Base-by-base conservation (phyloP, 2,329 filamentous ascomycete species). In the Trichoderma pleuroti region DNA sequence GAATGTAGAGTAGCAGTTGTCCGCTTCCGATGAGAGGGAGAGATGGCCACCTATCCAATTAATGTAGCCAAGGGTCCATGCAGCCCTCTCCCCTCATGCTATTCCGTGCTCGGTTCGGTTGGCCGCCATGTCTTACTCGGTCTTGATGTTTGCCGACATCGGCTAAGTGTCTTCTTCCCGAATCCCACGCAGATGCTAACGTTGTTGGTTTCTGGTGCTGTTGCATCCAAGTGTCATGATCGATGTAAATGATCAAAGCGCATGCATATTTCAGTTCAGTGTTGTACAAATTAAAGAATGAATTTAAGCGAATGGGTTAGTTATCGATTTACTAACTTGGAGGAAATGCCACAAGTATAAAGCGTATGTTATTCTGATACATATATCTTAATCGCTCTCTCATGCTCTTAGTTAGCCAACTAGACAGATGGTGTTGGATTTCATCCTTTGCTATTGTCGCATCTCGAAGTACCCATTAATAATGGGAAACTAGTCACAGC, bases 281-380 rank as follows among this genome's bases (percentile, higher is more conserved):
- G n/a, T n/a, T n/a, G 39, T 42, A 42, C 18, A 5, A 42, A 2
- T 2, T 4, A 42, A 42, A 4, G 10, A n/a, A n/a, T 1, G 16
- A 0, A n/a, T 42, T 2, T n/a, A n/a, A n/a, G 10, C 0, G n/a
- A 2, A 5, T 3, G 16, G 3, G 39, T 10, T 4, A 42, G 0
- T 42, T 42, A 42, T 42, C 0, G 2, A 10, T 42, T n/a, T 0
- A n/a, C n/a, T n/a, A 1, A 2, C 3, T 42, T n/a, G 4, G 39
- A 42, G 4, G n/a, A 0, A 42, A n/a, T 42, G n/a, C 0, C 0
- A 0, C 36, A 16, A 10, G 8, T 42, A 42, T n/a, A 2, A 5
- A 0, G 8, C n/a, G n/a, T 16, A 42, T n/a, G 39, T 42, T 2
- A n/a, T 42, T 42, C n/a, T 42, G 8, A 0, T 2, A 10, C 8